Percentiles rank a stretch among this genome's conserved stretches.
These are phyloP conservation scores for Discostella pseudostelligera DNA, from an alignment of 108 stramenopile genomes.

Conservation along the genomic window DNA sequence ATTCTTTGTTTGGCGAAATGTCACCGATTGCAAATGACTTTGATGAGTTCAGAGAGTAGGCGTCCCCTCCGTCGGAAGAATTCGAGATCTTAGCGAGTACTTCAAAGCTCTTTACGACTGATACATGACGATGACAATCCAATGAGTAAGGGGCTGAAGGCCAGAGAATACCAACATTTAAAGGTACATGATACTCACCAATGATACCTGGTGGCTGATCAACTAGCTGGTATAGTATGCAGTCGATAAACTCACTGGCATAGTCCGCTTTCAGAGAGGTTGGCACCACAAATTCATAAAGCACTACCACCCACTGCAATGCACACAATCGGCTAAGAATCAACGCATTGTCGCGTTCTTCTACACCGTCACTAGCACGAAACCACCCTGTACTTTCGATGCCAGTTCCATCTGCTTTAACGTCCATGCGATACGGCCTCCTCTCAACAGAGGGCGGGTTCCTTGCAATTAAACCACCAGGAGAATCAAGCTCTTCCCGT, in stretches of 20 bases:
- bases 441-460: constrained; percentile 80
- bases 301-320: constrained; percentile 82
- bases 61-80: constrained; percentile 60
- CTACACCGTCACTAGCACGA: constrained; percentile 53
- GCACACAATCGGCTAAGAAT: constrained; percentile 81
- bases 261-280: constrained; percentile 83
- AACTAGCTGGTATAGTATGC: constrained; percentile 81
- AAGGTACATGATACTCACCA: constrained; percentile 14
- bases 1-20: constrained; percentile 1
- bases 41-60: constrained; percentile 22
- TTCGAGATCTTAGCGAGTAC: constrained; percentile 75
- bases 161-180: neutral
- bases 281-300: constrained; percentile 84
- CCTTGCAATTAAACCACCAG: constrained; percentile 70
- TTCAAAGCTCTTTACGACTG: constrained; percentile 76
- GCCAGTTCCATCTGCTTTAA: constrained; percentile 75
- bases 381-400: constrained; percentile 90
- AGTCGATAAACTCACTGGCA: constrained; percentile 79
- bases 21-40: constrained; percentile 15
- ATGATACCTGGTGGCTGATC: constrained; percentile 81
- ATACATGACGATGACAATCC: neutral
- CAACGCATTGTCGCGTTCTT: constrained; percentile 60
- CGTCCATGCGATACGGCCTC: constrained; percentile 81
- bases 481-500: constrained; percentile 84
- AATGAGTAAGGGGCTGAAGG: neutral